phyloP scores from a whole-genome alignment of 1,139 yeast species.

The Geotrichum histeridarum region DNA sequence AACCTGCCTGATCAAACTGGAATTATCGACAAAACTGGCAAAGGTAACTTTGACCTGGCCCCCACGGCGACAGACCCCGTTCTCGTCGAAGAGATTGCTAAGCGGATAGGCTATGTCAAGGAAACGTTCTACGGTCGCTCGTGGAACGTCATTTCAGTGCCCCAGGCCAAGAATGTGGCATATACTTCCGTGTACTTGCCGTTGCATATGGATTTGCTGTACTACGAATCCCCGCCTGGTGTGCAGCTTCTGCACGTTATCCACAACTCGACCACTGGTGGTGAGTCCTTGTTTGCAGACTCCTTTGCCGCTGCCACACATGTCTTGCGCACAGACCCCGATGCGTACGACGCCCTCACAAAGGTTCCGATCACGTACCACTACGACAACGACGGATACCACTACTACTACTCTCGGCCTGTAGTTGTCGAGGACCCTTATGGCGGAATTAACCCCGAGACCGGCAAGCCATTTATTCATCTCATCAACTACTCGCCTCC shows the following conservation, averaged over 20 bases:
- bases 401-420: slow-evolving; percentile 62
- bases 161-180: slow-evolving; percentile 68
- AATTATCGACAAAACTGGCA: slow-evolving; percentile 24
- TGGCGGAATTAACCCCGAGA: slow-evolving; percentile 29
- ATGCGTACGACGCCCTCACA: slow-evolving; percentile 59
- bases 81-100: slow-evolving; percentile 47
- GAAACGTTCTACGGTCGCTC: slow-evolving; percentile 69
- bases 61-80: slow-evolving; percentile 29
- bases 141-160: slow-evolving; percentile 62
- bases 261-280: slow-evolving; percentile 59
- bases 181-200: slow-evolving; percentile 65
- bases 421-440: slow-evolving; percentile 55
- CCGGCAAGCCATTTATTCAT: slow-evolving; percentile 43
- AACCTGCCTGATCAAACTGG: slow-evolving; percentile 45
- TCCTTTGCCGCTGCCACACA: slow-evolving; percentile 62
- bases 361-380: slow-evolving; percentile 66
- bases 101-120: slow-evolving; percentile 63
- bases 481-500: slow-evolving; percentile 78
- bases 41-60: slow-evolving; percentile 13
- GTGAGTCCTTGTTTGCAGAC: slow-evolving; percentile 71
- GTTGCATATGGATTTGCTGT: slow-evolving; percentile 73
- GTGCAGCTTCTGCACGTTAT: slow-evolving; percentile 66
- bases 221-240: slow-evolving; percentile 83
- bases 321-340: slow-evolving; percentile 52
- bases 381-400: slow-evolving; percentile 59